Evolutionary conservation across 2,329 filamentous ascomycete species (phyloP).

Genomic region (Beauveria bassiana): DNA sequence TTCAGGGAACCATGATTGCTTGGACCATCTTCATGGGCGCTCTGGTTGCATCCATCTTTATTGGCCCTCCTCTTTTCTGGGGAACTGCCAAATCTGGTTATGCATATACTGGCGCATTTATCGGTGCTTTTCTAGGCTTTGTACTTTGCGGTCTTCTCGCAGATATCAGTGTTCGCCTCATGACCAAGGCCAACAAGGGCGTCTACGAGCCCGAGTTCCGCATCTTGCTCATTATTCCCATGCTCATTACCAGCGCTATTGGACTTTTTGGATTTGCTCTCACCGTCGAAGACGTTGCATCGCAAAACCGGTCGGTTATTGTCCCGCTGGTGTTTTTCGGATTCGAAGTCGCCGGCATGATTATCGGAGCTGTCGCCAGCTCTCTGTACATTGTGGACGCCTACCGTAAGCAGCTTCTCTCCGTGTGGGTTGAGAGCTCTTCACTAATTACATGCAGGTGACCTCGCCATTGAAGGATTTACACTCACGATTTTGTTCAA

Average conservation of each 20-base stretch:
- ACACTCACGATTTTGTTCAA: slow-evolving; percentile 90
- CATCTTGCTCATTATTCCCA: slow-evolving; percentile 73
- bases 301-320: slow-evolving; percentile 57
- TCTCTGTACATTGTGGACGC: slow-evolving; percentile 89
- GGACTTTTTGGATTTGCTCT: slow-evolving; percentile 82
- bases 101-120: slow-evolving; percentile 75
- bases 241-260: slow-evolving; percentile 67
- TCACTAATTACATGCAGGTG: slow-evolving; percentile 38
- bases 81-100: slow-evolving; percentile 76
- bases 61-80: slow-evolving; percentile 76
- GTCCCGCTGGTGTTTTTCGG: slow-evolving; percentile 76
- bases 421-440: background rate
- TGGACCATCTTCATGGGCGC: slow-evolving; percentile 94
- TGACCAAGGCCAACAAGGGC: slow-evolving; percentile 70
- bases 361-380: slow-evolving; percentile 78
- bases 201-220: slow-evolving; percentile 90
- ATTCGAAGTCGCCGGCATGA: slow-evolving; percentile 81
- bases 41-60: slow-evolving; percentile 72
- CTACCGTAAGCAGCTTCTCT: slow-evolving; percentile 57
- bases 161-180: slow-evolving; percentile 60
- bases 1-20: slow-evolving; percentile 84
- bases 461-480: slow-evolving; percentile 79
- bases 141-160: slow-evolving; percentile 64
- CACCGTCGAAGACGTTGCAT: slow-evolving; percentile 53
- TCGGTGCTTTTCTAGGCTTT: slow-evolving; percentile 76